These are phyloP conservation scores for Naegleria lovaniensis DNA, from an alignment of 208 protist species.

Conservation along the genomic window DNA sequence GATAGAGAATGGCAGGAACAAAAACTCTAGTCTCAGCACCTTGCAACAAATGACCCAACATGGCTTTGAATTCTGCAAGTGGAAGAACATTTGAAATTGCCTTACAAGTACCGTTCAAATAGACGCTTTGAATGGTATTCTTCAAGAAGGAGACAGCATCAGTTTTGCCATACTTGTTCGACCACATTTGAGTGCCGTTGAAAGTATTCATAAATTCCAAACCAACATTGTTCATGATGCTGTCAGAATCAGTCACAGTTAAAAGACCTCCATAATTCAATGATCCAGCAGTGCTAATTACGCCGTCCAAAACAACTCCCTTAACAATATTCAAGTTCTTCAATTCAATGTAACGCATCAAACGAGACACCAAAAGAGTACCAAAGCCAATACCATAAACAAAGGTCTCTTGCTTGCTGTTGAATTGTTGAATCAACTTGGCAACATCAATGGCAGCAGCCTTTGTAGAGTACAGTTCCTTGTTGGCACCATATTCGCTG, in stretches of 20 bases:
- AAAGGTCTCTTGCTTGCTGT: not conserved
- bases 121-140: not conserved
- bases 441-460: not conserved
- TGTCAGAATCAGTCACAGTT: not conserved
- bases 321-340: not conserved
- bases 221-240: not conserved
- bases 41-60: not conserved
- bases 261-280: not conserved
- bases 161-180: not conserved
- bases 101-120: not conserved
- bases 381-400: not conserved
- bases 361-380: not conserved
- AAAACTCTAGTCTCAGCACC: not conserved
- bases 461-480: not conserved
- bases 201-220: not conserved
- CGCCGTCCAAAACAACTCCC: not conserved
- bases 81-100: not conserved
- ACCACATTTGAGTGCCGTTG: not conserved
- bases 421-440: not conserved
- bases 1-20: not conserved
- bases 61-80: not conserved
- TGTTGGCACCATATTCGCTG: not conserved
- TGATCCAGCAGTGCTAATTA: not conserved
- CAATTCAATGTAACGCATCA: not conserved
- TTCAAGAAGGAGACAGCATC: not conserved